These are phyloP conservation scores for Paspalum vaginatum DNA, from an alignment of 176 grass and related monocot genomes.

Conservation along the genomic window DNA sequence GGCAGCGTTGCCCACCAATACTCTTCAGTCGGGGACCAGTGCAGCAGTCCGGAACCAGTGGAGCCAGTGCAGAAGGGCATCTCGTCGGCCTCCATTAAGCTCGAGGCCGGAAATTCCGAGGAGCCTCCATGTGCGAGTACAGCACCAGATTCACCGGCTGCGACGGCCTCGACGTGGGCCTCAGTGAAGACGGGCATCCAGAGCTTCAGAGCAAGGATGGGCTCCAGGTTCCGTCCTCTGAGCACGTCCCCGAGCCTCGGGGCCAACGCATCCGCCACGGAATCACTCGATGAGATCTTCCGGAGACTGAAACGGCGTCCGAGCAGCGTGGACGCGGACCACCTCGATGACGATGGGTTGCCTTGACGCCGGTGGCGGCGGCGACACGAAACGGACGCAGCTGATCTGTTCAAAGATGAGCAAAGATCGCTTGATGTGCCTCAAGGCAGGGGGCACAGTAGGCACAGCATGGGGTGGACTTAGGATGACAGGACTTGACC, in stretches of 20 bases:
- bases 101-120: constrained; percentile 38
- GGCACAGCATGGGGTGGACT: not conserved
- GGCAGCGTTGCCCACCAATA: constrained; percentile 57
- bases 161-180: constrained; percentile 58
- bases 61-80: constrained; percentile 45
- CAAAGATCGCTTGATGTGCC: constrained; percentile 19
- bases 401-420: not conserved
- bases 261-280: constrained; percentile 35
- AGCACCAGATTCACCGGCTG: constrained; percentile 19
- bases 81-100: constrained; percentile 37
- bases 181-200: constrained; percentile 66
- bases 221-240: constrained; percentile 51
- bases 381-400: constrained; percentile 13
- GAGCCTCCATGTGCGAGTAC: constrained; percentile 30
- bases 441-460: not conserved
- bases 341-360: constrained; percentile 46
- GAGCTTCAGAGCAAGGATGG: constrained; percentile 58
- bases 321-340: constrained; percentile 41
- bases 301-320: constrained; percentile 61
- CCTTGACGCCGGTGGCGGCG: constrained; percentile 37
- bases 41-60: constrained; percentile 23
- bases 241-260: constrained; percentile 38
- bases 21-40: constrained; percentile 46
- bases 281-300: constrained; percentile 86
- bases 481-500: constrained; percentile 33